phyloP scores from a whole-genome alignment of 1,139 yeast genomes.

The Blastobotrys petasosporus region DNA sequence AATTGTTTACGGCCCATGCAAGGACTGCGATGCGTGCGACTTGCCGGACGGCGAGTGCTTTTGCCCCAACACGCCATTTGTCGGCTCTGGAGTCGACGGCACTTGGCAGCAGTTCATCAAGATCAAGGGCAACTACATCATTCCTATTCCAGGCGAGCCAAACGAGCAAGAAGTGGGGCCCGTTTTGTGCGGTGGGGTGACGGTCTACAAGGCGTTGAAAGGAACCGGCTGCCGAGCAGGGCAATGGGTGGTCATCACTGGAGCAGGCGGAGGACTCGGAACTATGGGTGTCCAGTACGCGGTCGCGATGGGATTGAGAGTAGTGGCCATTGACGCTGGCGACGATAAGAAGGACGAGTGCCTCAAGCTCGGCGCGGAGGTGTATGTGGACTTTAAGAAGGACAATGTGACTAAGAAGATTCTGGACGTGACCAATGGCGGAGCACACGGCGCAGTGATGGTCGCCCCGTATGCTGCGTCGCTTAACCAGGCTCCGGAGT shows the following conservation, averaged over 20 bases:
- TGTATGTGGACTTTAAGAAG: conserved; percentile 51
- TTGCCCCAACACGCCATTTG: conserved; percentile 17
- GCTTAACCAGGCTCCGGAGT: conserved; percentile 53
- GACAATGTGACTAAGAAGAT: conserved; percentile 40
- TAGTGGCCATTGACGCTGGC: conserved; percentile 66
- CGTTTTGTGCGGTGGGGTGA: conserved; percentile 68
- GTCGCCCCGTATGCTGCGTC: conserved; percentile 68
- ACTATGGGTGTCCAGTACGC: conserved; percentile 71
- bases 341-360: conserved; percentile 51
- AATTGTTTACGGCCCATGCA: conserved; percentile 21
- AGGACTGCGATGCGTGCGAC: conserved; percentile 21
- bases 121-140: conserved; percentile 74
- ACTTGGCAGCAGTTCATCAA: conserved; percentile 73
- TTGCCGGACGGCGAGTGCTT: conserved; percentile 20
- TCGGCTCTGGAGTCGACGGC: conserved; percentile 70
- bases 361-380: conserved; percentile 57
- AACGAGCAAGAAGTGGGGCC: conserved; percentile 68
- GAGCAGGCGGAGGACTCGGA: conserved; percentile 79
- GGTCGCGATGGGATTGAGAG: conserved; percentile 65
- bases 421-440: conserved; percentile 53
- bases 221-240: conserved; percentile 57
- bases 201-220: conserved; percentile 70
- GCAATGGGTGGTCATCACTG: conserved; percentile 67
- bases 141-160: conserved; percentile 58
- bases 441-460: conserved; percentile 65